Conservation (phyloP, 345 rosid species). For the Pistacia vera region DNA sequence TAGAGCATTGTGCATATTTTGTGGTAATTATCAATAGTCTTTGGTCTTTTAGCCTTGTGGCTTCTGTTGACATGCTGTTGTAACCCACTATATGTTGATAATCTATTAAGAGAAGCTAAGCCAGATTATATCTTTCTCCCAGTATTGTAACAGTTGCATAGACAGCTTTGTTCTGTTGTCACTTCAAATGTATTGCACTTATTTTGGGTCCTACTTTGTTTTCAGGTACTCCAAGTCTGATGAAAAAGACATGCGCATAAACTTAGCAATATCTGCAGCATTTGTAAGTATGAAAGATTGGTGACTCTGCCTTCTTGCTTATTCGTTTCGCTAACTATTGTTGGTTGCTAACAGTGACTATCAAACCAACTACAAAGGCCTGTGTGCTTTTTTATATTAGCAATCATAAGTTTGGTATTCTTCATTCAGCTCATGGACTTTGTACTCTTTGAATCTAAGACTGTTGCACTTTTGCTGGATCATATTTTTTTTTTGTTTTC, state of each 20-base stretch:
- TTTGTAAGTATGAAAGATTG: constrained; percentile 69
- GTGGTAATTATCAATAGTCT: background rate
- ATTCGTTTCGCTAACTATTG: background rate
- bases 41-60: background rate
- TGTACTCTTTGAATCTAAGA: background rate
- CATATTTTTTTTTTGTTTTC: background rate
- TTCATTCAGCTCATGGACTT: background rate
- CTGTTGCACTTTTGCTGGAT: background rate
- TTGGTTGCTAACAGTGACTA: background rate
- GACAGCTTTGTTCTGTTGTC: background rate
- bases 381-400: background rate
- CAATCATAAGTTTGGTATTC: background rate
- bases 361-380: background rate
- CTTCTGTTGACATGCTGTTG: background rate
- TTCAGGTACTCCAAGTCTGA: constrained; percentile 79
- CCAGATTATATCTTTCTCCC: background rate
- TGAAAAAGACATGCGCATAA: constrained; percentile 64
- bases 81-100: constrained; percentile 1
- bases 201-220: constrained; percentile 13
- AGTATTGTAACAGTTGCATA: background rate
- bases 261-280: constrained; percentile 82
- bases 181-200: constrained; percentile 1
- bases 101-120: background rate
- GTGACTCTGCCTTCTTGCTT: constrained; percentile 7
- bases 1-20: background rate